Evolutionary conservation across 208 protist species (phyloP).

Genomic region (Borovskyia barvae): DNA sequence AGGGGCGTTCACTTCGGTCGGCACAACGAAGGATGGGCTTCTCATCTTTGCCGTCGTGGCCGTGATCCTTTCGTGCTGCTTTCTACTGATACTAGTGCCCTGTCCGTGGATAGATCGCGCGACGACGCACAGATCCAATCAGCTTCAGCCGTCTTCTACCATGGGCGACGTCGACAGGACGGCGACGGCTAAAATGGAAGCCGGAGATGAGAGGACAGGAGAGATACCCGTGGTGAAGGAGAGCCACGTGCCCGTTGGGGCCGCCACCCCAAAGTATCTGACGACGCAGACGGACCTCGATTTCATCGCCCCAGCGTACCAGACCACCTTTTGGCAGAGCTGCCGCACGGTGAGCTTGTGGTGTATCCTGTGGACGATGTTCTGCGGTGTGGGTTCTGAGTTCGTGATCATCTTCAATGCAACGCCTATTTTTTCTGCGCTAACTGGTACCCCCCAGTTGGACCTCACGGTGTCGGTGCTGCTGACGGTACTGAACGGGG

Average conservation of each 20-base stretch:
- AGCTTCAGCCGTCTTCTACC: too few relatives aligned
- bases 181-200: too few relatives aligned
- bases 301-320: constrained; percentile 67
- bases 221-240: too few relatives aligned
- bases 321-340: constrained; percentile 50
- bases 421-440: constrained; percentile 41
- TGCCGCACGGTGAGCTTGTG: constrained; percentile 47
- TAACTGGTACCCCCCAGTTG: constrained; percentile 21
- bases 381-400: constrained; percentile 44
- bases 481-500: constrained; percentile 62
- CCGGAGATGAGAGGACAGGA: too few relatives aligned
- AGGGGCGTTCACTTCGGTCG: constrained; percentile 28
- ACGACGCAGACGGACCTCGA: constrained; percentile 46
- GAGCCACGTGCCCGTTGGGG: too few relatives aligned
- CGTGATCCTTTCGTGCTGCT: constrained; percentile 15
- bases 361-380: constrained; percentile 51
- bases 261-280: too few relatives aligned
- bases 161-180: too few relatives aligned
- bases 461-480: constrained; percentile 43
- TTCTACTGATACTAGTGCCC: constrained; percentile 27
- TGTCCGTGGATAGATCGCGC: constrained; percentile 11
- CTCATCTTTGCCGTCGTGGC: constrained; percentile 41
- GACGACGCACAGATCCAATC: too few relatives aligned
- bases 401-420: constrained; percentile 72
- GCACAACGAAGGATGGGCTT: neutral